Conservation (phyloP, 257 asterid species). For the Coffea canephora region DNA sequence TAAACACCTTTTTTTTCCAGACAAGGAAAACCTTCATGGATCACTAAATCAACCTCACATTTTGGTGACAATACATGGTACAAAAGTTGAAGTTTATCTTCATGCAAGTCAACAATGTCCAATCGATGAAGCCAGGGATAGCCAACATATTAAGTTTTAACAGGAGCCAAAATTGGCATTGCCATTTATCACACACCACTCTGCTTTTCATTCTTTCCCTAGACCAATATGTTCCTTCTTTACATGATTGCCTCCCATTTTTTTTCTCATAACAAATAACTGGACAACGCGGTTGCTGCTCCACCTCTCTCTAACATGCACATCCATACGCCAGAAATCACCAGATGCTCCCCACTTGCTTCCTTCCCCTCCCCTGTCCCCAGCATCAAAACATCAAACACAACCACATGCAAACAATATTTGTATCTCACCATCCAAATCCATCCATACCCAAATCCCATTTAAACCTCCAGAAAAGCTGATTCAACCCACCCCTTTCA, state of each 20-base stretch:
- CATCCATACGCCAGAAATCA: not conserved
- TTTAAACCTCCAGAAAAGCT: not conserved
- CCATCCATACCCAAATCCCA: not conserved
- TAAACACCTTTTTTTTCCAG: not conserved
- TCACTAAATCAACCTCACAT: not conserved
- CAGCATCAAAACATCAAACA: not conserved
- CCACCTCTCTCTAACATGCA: not conserved
- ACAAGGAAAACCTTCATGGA: not conserved
- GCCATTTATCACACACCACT: not conserved
- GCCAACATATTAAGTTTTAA: not conserved
- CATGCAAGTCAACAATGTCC: not conserved
- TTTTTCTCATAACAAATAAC: too few species aligned
- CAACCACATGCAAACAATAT: not conserved
- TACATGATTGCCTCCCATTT: not conserved
- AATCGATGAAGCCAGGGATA: not conserved
- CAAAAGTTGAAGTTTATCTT: not conserved
- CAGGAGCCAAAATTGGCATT: not conserved
- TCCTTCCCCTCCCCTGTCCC: not conserved
- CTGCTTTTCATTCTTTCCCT: not conserved
- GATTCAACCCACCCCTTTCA: not conserved
- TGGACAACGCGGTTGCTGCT: not conserved
- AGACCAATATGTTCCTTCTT: not conserved
- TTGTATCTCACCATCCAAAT: not conserved
- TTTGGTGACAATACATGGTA: not conserved
- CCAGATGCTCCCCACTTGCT: not conserved